Evolutionary conservation across 1,139 yeast species (phyloP), one percentile per base, ranked within the genome.

Genomic region (Diutina pseudorugosa): DNA sequence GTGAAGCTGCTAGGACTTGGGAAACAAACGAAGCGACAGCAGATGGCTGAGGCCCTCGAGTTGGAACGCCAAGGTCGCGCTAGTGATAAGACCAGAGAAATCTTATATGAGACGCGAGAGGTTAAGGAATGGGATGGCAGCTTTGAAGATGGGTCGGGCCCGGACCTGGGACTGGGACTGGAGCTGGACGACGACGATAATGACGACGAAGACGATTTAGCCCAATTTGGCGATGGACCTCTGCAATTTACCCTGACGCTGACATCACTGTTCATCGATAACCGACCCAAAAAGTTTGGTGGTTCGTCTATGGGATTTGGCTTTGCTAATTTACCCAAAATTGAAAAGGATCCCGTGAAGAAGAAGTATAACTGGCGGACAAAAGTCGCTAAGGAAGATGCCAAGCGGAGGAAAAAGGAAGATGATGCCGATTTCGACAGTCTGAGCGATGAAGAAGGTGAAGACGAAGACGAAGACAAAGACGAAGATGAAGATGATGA

Each of bases 1-100:
- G 78, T 94, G 42, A 88, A 87, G 64, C 75, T 79, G 2, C 73
- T 91, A 52, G 97, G 97, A 53, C 77, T 80, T 36, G 95, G 95
- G 2, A 79, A 76, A 57, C 83, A 80, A 56, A 86, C 96, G 0
- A 80, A 77, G 58, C 76, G 74, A 52, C 94, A 88, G 60, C 80
- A 79, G 57, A 77, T 88, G 67, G 69, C 77, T 11, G 95, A 88
- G 61, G 96, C 96, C 0, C 64, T 89, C 51, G 79, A 79, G 51
- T 68, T 85, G 48, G 96, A 89, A 62, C 75, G 75, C 56, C 83
- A 83, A 60, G 96, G 95, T 1, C 72, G 85, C 54, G 86, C 80
- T 2, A 80, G 79, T 62, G 93, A 83, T 1, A 67, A 70, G 41
- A 84, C 91, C 0, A 72, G 67, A 54, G 83, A 76, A 11, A 71